phyloP scores from a whole-genome alignment of 2,329 filamentous ascomycete species.

The Trichoderma atroviride region DNA sequence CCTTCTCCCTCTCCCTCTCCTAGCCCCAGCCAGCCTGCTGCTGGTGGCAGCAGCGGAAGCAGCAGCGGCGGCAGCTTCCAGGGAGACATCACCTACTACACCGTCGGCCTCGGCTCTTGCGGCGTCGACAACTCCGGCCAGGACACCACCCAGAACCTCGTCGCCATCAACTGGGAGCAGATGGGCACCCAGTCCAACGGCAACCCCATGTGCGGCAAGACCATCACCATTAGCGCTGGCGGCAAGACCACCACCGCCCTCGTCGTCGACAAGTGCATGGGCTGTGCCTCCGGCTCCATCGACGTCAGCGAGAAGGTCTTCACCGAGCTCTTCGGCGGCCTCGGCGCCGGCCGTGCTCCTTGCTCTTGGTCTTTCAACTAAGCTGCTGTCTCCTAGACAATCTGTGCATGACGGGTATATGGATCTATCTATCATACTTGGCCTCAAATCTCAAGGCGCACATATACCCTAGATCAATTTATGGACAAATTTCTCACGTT shows the following conservation, averaged over 20 bases:
- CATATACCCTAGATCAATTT: conserved; percentile 22
- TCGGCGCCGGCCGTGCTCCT: conserved; percentile 47
- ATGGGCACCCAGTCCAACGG: conserved; percentile 67
- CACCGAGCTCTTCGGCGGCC: conserved; percentile 51
- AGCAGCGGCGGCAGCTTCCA: conserved; percentile 37
- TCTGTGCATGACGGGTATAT: background rate
- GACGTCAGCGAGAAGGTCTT: conserved; percentile 64
- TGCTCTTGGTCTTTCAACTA: conserved; percentile 54
- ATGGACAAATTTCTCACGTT: conserved; percentile 16
- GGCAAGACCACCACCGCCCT: conserved; percentile 61
- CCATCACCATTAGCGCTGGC: conserved; percentile 62
- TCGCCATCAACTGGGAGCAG: conserved; percentile 67
- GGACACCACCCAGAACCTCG: conserved; percentile 60
- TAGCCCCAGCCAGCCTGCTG: conserved; percentile 1
- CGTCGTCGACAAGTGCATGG: conserved; percentile 76
- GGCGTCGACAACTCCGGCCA: conserved; percentile 62
- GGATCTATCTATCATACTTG: background rate
- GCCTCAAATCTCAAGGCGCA: conserved; percentile 20
- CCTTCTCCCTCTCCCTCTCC: conserved; percentile 27
- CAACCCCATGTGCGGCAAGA: conserved; percentile 72
- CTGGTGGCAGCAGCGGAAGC: conserved; percentile 27
- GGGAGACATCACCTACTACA: conserved; percentile 77
- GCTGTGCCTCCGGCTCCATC: conserved; percentile 59
- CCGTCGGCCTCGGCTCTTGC: conserved; percentile 69
- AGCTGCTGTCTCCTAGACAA: conserved; percentile 18